Evolutionary conservation across 2,329 filamentous ascomycete species (phyloP), one percentile per base, ranked within the genome.

Genomic region (Chlorencoelia australis): DNA sequence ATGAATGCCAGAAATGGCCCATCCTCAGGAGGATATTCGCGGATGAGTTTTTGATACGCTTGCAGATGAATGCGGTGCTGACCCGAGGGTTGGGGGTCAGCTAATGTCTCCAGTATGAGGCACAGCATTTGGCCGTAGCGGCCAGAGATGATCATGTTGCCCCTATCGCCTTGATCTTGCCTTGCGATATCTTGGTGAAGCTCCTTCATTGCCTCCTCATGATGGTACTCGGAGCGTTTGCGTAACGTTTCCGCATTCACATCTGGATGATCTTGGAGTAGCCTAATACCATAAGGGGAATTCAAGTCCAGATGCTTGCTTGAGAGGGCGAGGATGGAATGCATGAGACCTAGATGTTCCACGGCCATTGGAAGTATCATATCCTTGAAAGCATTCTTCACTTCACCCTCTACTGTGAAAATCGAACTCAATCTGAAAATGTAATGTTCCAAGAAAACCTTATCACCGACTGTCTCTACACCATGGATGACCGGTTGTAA

Each of bases 381-480:
- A 46, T 86, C 81, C 53, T 84, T 84, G 63, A 94, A 94, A 2
- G 85, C 84, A 48, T 93, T 94, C 41, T 78, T 77, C 54, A 88
- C 38, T 16, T 49, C 83, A 33, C 80, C 79, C 52, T 89, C 83
- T 13, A 94, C 72, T 1, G 83, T 94, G 34, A 94, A 67, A 2
- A 91, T 80, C 26, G 78, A 75, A 61, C 84, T 89, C 39, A 94
- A 71, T 35, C 83, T 73, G 46, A 74, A 77, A 35, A 83, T 79
- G 57, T 93, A 94, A 56, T 94, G 83, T 44, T 83, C 78, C 58
- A 89, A 78, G 51, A 94, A 85, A 16, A 82, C 70, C 44, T 77
- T 77, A 55, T 94, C 87, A 45, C 88, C 75, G 5, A 75, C 68
- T 7, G 78, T 87, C 56, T 94, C 86, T 15, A 94, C 75, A 7